phyloP scores from a whole-genome alignment of 306 rosid species.

The Medicago truncatula region MtrunA17r5.0-ANR NC_053048.1:48527501-48528000 shows the following conservation, averaged over 20 bases:
- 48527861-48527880: conserved; percentile 26
- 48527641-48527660: not conserved
- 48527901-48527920: conserved; percentile 27
- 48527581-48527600: conserved; percentile 3
- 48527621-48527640: not conserved
- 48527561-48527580: not conserved
- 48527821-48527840: not conserved
- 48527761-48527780: conserved; percentile 29
- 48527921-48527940: conserved; percentile 16
- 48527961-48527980: conserved; percentile 98
- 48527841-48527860: conserved; percentile 28
- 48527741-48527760: conserved; percentile 21
- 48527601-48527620: not conserved
- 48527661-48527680: conserved; percentile 6
- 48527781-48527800: conserved; percentile 3
- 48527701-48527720: not conserved
- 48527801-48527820: conserved; percentile 20
- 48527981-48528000: conserved; percentile 93
- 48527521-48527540: conserved; percentile 4
- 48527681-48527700: conserved; percentile 20
- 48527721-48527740: conserved; percentile 23
- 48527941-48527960: conserved; percentile 63
- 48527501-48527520: not conserved
- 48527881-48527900: conserved; percentile 33
- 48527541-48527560: not conserved